Base-by-base conservation (phyloP, 2,329 filamentous ascomycete species). In the Raffaelea ambrosiae region DNA sequence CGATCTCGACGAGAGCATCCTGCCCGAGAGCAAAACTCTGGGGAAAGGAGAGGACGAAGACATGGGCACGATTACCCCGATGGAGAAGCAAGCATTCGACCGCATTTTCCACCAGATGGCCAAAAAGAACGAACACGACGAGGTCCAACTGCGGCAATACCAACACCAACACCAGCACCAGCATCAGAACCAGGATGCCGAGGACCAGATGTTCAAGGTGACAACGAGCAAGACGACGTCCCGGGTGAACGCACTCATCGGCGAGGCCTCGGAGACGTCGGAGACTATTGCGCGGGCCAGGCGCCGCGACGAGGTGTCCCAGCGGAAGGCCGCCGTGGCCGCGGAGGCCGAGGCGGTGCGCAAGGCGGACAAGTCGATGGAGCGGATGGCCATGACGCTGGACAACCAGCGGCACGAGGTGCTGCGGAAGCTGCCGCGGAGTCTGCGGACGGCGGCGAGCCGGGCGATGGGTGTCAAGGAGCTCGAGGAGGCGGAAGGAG, bases 81-180 rank as follows among this genome's bases (percentile, higher is more conserved):
- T 66, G 0, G 80, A 84, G 58, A 64, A 65, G 8, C 56, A 63
- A 8, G 59, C 68, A 9, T 77, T 77, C 50, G 69, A 74, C 23
- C 66, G 70, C 44, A 76, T 83, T 45, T 84, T 84, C 54, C 67
- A 71, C 45, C 70, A 79, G 46, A 82, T 83, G 8, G 14, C 7
- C 5, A 16, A 14, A 7, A 38, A n/a, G 35, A 38, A 7, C 8
- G 35, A 33, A 33, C 9, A 9, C 31, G 31, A 33, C 9, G 16
- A n/a, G n/a, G n/a, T n/a, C n/a, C n/a, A n/a, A n/a, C n/a, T n/a
- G n/a, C n/a, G n/a, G n/a, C n/a, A n/a, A n/a, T n/a, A n/a, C n/a
- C n/a, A n/a, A n/a, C n/a, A n/a, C n/a, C n/a, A n/a, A n/a, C n/a
- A n/a, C n/a, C n/a, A n/a, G n/a, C n/a, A n/a, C n/a, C n/a, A n/a